A percentile compares a stretch with the other conserved stretches of the same genome.
Evolutionary conservation across 2,329 filamentous ascomycete species (phyloP).

Genomic region (Hirsutella thompsonii): DNA sequence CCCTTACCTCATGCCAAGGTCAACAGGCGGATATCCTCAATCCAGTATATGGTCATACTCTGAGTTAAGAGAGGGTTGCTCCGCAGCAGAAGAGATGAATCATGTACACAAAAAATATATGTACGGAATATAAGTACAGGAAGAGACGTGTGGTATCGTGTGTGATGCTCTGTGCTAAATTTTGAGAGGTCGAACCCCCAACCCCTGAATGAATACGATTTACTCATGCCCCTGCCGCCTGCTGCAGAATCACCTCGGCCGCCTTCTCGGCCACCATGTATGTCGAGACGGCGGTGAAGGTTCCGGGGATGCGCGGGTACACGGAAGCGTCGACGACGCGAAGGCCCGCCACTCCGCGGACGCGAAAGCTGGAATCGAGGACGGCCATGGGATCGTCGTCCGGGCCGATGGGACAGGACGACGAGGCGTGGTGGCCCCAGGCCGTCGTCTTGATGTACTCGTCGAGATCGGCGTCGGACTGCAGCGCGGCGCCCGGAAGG

Average conservation of each 20-base stretch:
- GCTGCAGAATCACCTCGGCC: constrained; percentile 9
- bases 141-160: no score
- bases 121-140: no score
- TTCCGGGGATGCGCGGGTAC: constrained; percentile 36
- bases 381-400: constrained; percentile 40
- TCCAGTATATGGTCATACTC: no score
- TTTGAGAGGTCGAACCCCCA: no score
- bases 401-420: constrained; percentile 40
- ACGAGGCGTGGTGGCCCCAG: constrained; percentile 45
- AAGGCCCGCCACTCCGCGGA: constrained; percentile 36
- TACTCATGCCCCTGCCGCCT: background rate
- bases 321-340: constrained; percentile 46
- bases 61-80: no score
- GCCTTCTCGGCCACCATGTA: constrained; percentile 48
- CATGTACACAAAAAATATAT: no score
- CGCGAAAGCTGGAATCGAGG: constrained; percentile 39
- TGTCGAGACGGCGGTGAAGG: constrained; percentile 33
- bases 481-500: constrained; percentile 23
- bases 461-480: constrained; percentile 26
- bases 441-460: constrained; percentile 32
- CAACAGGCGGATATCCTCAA: no score
- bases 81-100: no score
- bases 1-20: no score
- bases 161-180: no score
- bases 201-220: no score